Conservation (phyloP, 2,329 filamentous ascomycete species). For the Sclerotinia minor region DNA sequence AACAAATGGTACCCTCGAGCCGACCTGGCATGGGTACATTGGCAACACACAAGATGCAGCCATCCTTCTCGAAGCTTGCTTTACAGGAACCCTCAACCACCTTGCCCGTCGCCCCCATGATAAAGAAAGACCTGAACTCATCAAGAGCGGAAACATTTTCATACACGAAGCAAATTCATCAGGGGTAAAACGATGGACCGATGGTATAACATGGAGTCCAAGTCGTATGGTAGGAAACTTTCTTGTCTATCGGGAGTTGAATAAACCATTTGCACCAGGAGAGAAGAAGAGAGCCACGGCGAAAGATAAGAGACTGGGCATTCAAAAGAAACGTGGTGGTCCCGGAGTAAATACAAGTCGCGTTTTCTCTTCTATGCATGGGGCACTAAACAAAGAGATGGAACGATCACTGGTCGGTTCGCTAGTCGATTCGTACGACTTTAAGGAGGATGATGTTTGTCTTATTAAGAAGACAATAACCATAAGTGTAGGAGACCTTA, state of each 20-base stretch:
- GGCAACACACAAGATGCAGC: slow-evolving; percentile 58
- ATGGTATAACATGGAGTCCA: slow-evolving; percentile 87
- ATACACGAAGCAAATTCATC: slow-evolving; percentile 91
- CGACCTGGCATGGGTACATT: slow-evolving; percentile 38
- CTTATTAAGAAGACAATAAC: slow-evolving; percentile 93
- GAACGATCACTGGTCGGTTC: slow-evolving; percentile 65
- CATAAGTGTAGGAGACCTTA: slow-evolving; percentile 69
- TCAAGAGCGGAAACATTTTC: slow-evolving; percentile 82
- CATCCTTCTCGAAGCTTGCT: slow-evolving; percentile 75
- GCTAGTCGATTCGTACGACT: slow-evolving; percentile 84
- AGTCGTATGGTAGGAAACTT: slow-evolving; percentile 96
- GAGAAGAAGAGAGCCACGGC: slow-evolving; percentile 85
- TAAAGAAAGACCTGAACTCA: slow-evolving; percentile 72
- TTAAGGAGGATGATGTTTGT: slow-evolving; percentile 68
- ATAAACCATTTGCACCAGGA: slow-evolving; percentile 82
- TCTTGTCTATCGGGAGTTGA: slow-evolving; percentile 95
- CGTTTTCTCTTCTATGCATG: slow-evolving; percentile 16
- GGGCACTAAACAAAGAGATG: slow-evolving; percentile 37
- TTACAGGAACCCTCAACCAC: slow-evolving; percentile 69
- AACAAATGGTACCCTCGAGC: slow-evolving; percentile 31
- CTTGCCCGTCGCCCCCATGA: slow-evolving; percentile 85
- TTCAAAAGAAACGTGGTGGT: slow-evolving; percentile 36
- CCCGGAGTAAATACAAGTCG: slow-evolving; percentile 23
- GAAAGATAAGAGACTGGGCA: slow-evolving; percentile 52
- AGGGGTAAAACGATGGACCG: slow-evolving; percentile 92